Percentiles rank a stretch among this genome's conserved stretches.
Conservation (phyloP, 1,284 basidiomycete genomes). For the Coniferiporia weirii region DNA sequence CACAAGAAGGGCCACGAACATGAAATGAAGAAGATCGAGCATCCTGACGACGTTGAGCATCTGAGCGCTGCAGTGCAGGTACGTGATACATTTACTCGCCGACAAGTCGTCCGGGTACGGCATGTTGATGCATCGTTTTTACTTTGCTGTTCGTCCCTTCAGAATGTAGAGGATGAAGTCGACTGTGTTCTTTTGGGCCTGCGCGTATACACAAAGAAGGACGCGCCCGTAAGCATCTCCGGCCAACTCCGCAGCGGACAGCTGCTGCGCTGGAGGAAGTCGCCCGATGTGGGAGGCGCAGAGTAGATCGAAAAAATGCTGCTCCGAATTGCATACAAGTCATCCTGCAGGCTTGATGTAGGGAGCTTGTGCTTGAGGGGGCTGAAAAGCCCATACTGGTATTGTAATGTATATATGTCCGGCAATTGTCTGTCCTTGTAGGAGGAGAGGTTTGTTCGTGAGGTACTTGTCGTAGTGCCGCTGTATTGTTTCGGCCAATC, state of each 20-base stretch:
- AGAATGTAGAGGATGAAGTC: constrained; percentile 15
- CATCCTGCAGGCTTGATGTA: too few relatives aligned
- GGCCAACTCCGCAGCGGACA: constrained; percentile 22
- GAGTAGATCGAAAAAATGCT: too few relatives aligned
- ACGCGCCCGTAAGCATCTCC: constrained; percentile 19
- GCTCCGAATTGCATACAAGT: too few relatives aligned
- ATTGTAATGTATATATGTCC: too few relatives aligned
- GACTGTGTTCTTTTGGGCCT: constrained; percentile 20
- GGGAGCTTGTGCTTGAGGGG: too few relatives aligned
- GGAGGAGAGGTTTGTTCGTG: too few relatives aligned
- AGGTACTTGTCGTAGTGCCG: too few relatives aligned
- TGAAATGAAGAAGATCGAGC: constrained; percentile 19
- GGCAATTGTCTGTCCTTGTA: too few relatives aligned
- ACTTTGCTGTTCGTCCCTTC: neutral
- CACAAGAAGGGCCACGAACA: constrained; percentile 19
- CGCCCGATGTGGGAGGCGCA: neutral
- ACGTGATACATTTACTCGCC: neutral
- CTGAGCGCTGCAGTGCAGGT: constrained; percentile 8
- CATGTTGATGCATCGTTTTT: neutral
- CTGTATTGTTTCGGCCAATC: too few relatives aligned
- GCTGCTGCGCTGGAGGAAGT: constrained; percentile 16
- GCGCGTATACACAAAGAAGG: constrained; percentile 20
- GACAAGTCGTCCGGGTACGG: neutral
- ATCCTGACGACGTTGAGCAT: neutral
- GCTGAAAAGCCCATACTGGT: too few relatives aligned